Evolutionary conservation across 2,329 filamentous ascomycete genomes (phyloP).

Genomic region (Karstenula rhodostoma): DNA sequence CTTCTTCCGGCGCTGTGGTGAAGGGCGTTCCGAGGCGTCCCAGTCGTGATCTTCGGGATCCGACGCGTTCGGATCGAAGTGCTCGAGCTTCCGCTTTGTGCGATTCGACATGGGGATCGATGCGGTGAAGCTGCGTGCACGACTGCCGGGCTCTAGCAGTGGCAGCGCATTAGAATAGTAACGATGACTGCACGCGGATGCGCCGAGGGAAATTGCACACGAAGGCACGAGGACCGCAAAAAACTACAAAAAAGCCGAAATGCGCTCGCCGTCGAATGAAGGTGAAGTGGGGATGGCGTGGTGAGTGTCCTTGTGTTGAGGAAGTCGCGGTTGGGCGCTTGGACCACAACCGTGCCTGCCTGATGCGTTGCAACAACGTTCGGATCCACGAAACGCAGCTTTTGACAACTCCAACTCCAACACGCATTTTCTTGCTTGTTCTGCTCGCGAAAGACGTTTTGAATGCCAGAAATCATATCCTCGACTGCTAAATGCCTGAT

Average conservation of each 20-base stretch:
- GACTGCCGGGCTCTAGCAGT: constrained; percentile 31
- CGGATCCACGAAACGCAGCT: constrained; percentile 8
- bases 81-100: constrained; percentile 50
- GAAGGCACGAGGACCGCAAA: neutral
- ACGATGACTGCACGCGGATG: constrained; percentile 23
- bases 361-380: constrained; percentile 1
- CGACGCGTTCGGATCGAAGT: constrained; percentile 49
- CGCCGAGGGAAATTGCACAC: constrained; percentile 15
- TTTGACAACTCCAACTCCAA: constrained; percentile 16
- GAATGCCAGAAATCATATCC: constrained; percentile 10
- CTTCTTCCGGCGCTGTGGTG: constrained; percentile 43
- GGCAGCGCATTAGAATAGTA: constrained; percentile 18
- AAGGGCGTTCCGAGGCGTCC: constrained; percentile 39
- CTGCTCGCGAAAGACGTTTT: constrained; percentile 4
- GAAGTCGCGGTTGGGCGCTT: constrained; percentile 1
- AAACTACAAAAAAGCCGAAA: constrained; percentile 4
- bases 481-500: constrained; percentile 10
- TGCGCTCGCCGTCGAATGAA: constrained; percentile 1
- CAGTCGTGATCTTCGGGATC: constrained; percentile 51
- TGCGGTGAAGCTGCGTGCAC: constrained; percentile 32
- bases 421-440: constrained; percentile 16
- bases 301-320: constrained; percentile 11
- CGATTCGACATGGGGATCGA: constrained; percentile 46
- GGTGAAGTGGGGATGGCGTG: constrained; percentile 14
- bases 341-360: constrained; percentile 4